Base-by-base conservation (phyloP, 225 moss, liverwort and hornwort genomes). In the Anthoceros angustus region DNA sequence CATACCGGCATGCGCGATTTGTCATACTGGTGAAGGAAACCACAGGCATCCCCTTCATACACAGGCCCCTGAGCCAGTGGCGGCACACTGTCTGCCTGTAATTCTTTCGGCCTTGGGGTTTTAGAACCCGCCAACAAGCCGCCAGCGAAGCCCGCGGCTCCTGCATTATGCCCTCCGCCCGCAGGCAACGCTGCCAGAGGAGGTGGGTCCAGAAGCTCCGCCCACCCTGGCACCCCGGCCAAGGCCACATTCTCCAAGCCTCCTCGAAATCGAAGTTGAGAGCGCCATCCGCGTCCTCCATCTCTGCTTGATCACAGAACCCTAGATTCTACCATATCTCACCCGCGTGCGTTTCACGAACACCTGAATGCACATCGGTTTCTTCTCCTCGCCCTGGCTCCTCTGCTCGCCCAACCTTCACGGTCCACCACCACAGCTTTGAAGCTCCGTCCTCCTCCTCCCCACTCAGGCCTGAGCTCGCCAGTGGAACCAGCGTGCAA, bases 1-100 rank as follows among this genome's bases (percentile, higher is more conserved):
- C 98, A 99, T 11, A 99, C 98, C 10, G 98, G 98, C 98, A 99
- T 99, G 40, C 98, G 86, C 48, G 98, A 92, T 80, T 92, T 99
- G 67, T 99, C 98, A 73, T 86, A 99, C 69, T 99, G 98, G 62
- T 99, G 98, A 81, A 99, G 73, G 69, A 99, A 99, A 63, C 98
- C 98, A 64, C 98, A 99, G 8, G 92, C 98, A 42, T 99, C 98
- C 20, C 98, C 74, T 99, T 99, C 98, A 99, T 99, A 61, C 98
- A 99, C 64, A 99, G 77, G 0, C 98, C 98, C 50, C 98, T 80
- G 74, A 99, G 71, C 98, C 98, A 99, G 74, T 99, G 98, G 46
- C 98, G 70, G 65, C 98, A 99, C 62, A 99, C 98, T 39, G 98
- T 99, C 77, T 99, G 98, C 68, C 98, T 78, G 70, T 92, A 99